Base-by-base conservation (phyloP, 768 basidiomycete species). In the Termitomyces sp. region DNA sequence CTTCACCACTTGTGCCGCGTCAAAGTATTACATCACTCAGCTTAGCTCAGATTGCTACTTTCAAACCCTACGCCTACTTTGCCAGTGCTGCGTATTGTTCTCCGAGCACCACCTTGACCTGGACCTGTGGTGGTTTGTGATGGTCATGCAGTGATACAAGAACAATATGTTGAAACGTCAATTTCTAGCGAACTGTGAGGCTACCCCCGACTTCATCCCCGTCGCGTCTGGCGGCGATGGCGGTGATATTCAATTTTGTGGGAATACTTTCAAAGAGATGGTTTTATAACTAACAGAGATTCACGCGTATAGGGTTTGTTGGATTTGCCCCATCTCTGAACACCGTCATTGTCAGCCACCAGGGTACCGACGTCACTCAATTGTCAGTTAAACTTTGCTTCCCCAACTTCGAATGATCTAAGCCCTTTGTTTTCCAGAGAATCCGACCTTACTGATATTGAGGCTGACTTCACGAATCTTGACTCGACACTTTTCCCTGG, bases 81-180 rank as follows among this genome's bases (percentile, higher is more conserved):
- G 84, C 85, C 0, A 79, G 79, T 48, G 67, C 84, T 6, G 83
- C 77, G 0, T 84, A 85, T 63, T 86, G 85, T 61, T 59, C 71
- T 11, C 77, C 83, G 5, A 60, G 72, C 7, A 62, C 68, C 34
- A 83, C 81, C 6, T 56, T 77, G 46, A 68, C 73, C 32, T 86
- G 85, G 85, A 65, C 72, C 40, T 86, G 84, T 63, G 85, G 85
- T 66, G 62, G 84, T 83, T 63, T 58, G 78, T 54, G 20, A 32
- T 3, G 10, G 47, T 37, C 37, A 11, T 38, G 37, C 25, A 42
- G 29, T 17, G 37, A 8, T 50, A 38, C 15, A 47, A 15, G 15
- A 29, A 29, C 38, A 40, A 42, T 17, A 56, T 55, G 53, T 5
- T 12, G 4, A 46, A 42, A 2, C n/a, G 43, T 6, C 34, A 11